A percentile compares a stretch with the other conserved stretches of the same genome.
These are phyloP conservation scores for Penicillium taxi DNA, from an alignment of 495 filamentous ascomycete genomes.

Conservation along the genomic window DNA sequence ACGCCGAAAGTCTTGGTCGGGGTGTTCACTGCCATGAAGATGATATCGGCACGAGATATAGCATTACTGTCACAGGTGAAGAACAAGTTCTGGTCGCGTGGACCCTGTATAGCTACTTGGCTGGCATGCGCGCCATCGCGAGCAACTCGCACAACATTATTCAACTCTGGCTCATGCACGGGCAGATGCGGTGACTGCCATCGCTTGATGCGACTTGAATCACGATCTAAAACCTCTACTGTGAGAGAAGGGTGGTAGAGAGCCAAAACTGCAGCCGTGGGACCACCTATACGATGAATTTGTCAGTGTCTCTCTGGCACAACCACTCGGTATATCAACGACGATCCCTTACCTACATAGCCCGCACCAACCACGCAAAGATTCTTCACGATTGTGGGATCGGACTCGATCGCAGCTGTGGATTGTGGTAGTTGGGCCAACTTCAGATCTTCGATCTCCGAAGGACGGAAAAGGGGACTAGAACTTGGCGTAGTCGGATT, in stretches of 20 bases:
- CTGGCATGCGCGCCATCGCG: conserved; percentile 46
- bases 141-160: conserved; percentile 55
- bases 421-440: conserved; percentile 14
- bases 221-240: conserved; percentile 66
- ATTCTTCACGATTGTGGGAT: conserved; percentile 35
- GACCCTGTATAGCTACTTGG: background rate
- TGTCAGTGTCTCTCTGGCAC: background rate
- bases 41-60: conserved; percentile 62
- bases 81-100: conserved; percentile 53
- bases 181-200: conserved; percentile 71
- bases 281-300: conserved; percentile 46
- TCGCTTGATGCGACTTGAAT: conserved; percentile 52
- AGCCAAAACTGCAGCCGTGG: conserved; percentile 68
- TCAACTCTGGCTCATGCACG: conserved; percentile 67
- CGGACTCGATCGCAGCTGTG: conserved; percentile 8
- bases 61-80: conserved; percentile 61
- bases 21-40: conserved; percentile 75
- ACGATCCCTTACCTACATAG: conserved; percentile 49
- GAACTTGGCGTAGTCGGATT: conserved; percentile 48
- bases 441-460: conserved; percentile 21
- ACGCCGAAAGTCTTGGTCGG: conserved; percentile 66
- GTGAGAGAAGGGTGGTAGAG: conserved; percentile 58
- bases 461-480: conserved; percentile 37
- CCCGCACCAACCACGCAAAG: conserved; percentile 59
- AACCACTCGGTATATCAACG: background rate